Evolutionary conservation across 2,329 filamentous ascomycete species (phyloP).

Genomic region (Raffaelea ambrosiae): DNA sequence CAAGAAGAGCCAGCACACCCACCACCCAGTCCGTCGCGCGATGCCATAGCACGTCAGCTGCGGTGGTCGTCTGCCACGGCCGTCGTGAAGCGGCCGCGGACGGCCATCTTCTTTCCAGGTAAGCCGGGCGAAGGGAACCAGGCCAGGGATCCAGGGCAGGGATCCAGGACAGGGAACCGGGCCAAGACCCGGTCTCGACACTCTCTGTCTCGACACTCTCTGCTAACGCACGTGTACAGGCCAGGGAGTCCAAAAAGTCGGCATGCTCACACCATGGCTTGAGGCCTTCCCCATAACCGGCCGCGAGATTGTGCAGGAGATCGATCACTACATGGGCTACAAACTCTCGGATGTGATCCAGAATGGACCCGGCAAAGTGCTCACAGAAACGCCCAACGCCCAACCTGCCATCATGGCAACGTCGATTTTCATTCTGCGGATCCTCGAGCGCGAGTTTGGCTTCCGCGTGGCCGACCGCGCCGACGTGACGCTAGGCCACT

Average conservation of each 20-base stretch:
- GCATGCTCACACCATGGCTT: constrained; percentile 81
- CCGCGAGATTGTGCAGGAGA: constrained; percentile 70
- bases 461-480: constrained; percentile 64
- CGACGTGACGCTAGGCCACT: constrained; percentile 82
- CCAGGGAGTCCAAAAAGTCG: constrained; percentile 82
- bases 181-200: background rate
- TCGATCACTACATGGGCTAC: constrained; percentile 68
- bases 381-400: constrained; percentile 78
- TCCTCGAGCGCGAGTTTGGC: constrained; percentile 77
- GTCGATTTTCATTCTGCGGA: constrained; percentile 78
- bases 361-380: constrained; percentile 64
- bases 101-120: constrained; percentile 55
- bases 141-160: too few species aligned
- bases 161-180: background rate
- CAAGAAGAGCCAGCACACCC: background rate
- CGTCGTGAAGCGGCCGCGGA: constrained; percentile 24
- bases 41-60: background rate
- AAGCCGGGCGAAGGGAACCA: background rate
- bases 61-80: constrained; percentile 1
- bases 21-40: background rate
- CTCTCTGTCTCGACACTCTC: background rate
- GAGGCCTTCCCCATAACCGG: constrained; percentile 75
- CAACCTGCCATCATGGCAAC: constrained; percentile 97
- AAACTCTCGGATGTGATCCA: constrained; percentile 72
- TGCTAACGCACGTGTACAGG: constrained; percentile 39